Evolutionary conservation across 208 protist species (phyloP).

Genomic region (Leishmania aethiopica): DNA sequence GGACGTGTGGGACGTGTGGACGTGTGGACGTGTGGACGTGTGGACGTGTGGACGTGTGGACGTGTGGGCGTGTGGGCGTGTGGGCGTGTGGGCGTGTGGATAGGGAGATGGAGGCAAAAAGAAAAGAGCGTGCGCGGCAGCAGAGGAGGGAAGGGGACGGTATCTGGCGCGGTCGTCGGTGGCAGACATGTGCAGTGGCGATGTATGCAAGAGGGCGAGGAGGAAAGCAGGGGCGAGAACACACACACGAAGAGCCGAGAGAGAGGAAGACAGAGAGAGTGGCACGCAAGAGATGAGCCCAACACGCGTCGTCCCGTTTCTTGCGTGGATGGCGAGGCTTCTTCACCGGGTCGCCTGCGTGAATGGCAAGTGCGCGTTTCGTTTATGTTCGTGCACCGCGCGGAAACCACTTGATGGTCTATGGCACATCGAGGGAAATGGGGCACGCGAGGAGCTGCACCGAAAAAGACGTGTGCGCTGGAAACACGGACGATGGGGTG

Average conservation of each 20-base stretch:
- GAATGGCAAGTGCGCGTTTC: neutral
- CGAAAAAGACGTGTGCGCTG: neutral
- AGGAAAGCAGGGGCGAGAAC: neutral
- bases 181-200: neutral
- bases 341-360: neutral
- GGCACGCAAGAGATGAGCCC: neutral
- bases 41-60: no score
- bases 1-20: neutral
- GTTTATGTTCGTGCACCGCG: neutral
- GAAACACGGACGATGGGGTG: no score
- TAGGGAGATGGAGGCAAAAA: no score
- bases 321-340: neutral
- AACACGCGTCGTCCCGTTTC: neutral
- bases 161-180: neutral
- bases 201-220: neutral
- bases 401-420: neutral
- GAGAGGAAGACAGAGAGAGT: neutral
- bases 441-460: neutral
- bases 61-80: no score
- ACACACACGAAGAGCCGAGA: neutral
- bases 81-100: no score
- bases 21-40: neutral
- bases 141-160: neutral
- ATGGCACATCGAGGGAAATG: neutral
- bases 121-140: neutral